A percentile compares a stretch with the other conserved stretches of the same genome.
Conservation (phyloP, 1,284 basidiomycete species). For the Melampsora allii-populina region DNA sequence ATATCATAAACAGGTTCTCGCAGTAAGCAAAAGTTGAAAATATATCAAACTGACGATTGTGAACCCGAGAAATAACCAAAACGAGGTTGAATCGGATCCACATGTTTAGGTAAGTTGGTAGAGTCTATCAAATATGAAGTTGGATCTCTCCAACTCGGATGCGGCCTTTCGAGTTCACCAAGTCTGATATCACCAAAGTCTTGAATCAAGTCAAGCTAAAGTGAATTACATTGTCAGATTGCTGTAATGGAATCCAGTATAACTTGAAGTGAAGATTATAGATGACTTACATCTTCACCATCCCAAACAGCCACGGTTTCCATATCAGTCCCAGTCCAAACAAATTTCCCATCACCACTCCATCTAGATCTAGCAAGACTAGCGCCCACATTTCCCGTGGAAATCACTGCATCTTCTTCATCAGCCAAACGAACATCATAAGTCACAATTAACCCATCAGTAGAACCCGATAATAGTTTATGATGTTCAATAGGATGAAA, state of each 20-base stretch:
- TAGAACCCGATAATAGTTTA: conserved; percentile 55
- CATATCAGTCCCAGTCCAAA: conserved; percentile 40
- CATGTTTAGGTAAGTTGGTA: not conserved
- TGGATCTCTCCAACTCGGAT: conserved; percentile 13
- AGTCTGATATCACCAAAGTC: conserved; percentile 29
- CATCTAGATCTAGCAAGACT: conserved; percentile 52
- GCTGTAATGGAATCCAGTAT: not conserved
- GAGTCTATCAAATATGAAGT: conserved; percentile 19
- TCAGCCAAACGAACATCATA: conserved; percentile 55
- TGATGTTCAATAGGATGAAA: conserved; percentile 52
- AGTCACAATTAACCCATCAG: conserved; percentile 56
- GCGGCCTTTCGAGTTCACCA: conserved; percentile 4
- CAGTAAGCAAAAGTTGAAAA: not conserved
- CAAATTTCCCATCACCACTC: conserved; percentile 5
- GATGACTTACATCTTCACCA: conserved; percentile 13
- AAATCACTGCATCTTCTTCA: conserved; percentile 56
- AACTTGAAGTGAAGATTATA: not conserved
- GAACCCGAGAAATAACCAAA: conserved; percentile 28
- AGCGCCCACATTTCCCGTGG: conserved; percentile 54
- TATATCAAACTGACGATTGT: not conserved
- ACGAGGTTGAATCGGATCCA: conserved; percentile 1
- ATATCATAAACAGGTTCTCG: too few relatives aligned
- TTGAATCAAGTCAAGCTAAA: conserved; percentile 11
- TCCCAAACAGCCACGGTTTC: conserved; percentile 19
- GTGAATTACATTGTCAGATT: not conserved